phyloP scores from a whole-genome alignment of 345 rosid genomes.

The Rhizophora apiculata region DNA sequence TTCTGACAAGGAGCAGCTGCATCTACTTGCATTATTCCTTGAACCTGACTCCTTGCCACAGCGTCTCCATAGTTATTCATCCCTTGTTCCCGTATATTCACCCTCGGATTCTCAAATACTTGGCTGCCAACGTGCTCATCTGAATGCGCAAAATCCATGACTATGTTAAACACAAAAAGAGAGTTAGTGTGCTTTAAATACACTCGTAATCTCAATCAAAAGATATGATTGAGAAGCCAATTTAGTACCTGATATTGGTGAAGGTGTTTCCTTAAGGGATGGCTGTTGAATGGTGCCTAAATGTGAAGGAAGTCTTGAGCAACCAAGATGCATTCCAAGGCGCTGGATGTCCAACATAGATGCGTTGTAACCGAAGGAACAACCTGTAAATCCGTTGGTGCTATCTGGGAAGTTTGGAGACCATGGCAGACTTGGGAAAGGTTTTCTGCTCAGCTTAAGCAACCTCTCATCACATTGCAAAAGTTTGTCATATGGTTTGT shows the following conservation, averaged over 20 bases:
- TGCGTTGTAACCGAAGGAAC: background rate
- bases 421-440: slow-evolving; percentile 29
- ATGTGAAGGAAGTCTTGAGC: background rate
- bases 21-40: background rate
- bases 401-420: slow-evolving; percentile 22
- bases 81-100: slow-evolving; percentile 9
- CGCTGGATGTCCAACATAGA: background rate
- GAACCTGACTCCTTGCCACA: slow-evolving; percentile 3
- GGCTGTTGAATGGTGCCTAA: slow-evolving; percentile 1
- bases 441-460: slow-evolving; percentile 22
- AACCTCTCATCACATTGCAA: slow-evolving; percentile 31
- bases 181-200: slow-evolving; percentile 6
- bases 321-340: background rate
- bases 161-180: slow-evolving; percentile 19
- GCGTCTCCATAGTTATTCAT: background rate
- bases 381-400: background rate
- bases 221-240: background rate
- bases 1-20: background rate
- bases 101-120: slow-evolving; percentile 3
- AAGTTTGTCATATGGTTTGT: slow-evolving; percentile 47
- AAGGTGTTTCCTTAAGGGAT: slow-evolving; percentile 2
- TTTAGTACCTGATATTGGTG: slow-evolving; percentile 28
- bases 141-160: slow-evolving; percentile 25
- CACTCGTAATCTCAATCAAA: background rate
- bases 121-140: slow-evolving; percentile 8